Evolutionary conservation across 371 early-diverging fungal species (phyloP).

Genomic region (Mortierella sp.): DNA sequence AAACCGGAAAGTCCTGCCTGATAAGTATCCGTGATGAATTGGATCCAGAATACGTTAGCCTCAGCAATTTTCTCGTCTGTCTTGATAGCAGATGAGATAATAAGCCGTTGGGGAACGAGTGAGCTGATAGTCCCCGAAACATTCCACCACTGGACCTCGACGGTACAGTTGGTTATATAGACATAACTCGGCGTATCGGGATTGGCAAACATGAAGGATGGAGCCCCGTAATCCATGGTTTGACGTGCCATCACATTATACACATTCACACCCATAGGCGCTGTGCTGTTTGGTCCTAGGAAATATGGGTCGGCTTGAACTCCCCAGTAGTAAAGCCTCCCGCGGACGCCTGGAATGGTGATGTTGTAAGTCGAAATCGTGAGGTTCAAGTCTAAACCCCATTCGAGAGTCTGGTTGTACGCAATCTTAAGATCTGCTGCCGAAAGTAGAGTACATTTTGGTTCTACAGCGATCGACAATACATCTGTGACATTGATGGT

Average conservation of each 20-base stretch:
- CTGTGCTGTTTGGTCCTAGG: neutral
- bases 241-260: neutral
- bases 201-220: neutral
- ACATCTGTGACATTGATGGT: neutral
- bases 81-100: neutral
- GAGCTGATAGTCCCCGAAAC: neutral
- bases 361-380: neutral
- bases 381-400: neutral
- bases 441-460: conserved; percentile 1
- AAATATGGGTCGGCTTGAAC: neutral
- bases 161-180: neutral
- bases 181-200: neutral
- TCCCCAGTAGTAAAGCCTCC: neutral
- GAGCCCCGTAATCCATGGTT: neutral
- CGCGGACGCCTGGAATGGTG: neutral
- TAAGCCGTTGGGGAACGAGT: neutral
- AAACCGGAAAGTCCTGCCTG: neutral
- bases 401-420: neutral
- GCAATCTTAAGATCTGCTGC: neutral
- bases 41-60: no score
- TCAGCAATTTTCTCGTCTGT: neutral
- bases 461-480: neutral
- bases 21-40: no score
- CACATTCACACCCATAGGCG: neutral
- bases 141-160: neutral